Conservation (phyloP, 2,329 filamentous ascomycete genomes). For the Penicillium frequentans region DNA sequence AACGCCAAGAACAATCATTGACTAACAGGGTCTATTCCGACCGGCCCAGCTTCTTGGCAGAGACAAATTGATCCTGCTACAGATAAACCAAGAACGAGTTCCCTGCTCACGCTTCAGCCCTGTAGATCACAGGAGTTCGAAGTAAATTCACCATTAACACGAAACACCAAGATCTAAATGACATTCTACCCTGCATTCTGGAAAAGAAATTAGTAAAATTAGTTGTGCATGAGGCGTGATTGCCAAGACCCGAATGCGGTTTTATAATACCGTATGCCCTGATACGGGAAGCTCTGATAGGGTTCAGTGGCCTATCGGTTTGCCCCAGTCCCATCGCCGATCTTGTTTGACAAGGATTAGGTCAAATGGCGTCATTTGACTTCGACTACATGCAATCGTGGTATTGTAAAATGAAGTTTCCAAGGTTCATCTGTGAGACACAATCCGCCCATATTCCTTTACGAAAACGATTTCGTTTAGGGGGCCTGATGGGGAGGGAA, state of each 20-base stretch:
- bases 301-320: background rate
- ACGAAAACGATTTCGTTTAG: background rate
- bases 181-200: background rate
- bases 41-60: background rate
- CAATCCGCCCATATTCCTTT: background rate
- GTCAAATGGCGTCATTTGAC: conserved; percentile 15
- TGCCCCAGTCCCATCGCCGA: background rate
- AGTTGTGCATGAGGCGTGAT: background rate
- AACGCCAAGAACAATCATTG: background rate
- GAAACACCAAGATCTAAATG: background rate
- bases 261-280: background rate
- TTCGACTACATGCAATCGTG: conserved; percentile 10
- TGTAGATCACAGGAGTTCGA: conserved; percentile 1
- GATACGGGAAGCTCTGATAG: background rate
- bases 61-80: background rate
- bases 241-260: background rate
- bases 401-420: background rate
- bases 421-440: background rate
- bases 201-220: background rate
- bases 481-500: background rate
- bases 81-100: background rate
- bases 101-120: background rate
- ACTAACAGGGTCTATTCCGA: background rate
- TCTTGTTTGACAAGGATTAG: conserved; percentile 1
- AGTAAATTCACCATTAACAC: background rate